Percentiles rank a stretch among this genome's conserved stretches.
Conservation (phyloP, 345 rosid species). For the Nephelium lappaceum region DNA sequence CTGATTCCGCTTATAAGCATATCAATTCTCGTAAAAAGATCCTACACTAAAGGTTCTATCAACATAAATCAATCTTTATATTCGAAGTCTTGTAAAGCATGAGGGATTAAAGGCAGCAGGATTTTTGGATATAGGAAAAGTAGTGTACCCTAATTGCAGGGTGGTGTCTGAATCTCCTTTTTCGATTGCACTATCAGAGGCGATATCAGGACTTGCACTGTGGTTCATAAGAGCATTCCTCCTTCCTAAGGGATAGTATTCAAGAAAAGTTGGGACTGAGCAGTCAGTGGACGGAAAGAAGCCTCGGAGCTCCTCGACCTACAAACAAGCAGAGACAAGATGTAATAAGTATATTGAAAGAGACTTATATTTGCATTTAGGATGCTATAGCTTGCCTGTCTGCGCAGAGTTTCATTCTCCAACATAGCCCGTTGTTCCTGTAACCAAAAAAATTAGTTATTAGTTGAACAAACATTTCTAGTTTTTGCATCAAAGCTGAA, state of each 20-base stretch:
- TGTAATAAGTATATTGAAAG: background rate
- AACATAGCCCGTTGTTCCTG: slow-evolving; percentile 82
- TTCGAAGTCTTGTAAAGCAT: background rate
- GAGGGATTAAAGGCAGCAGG: background rate
- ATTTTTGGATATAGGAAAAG: slow-evolving; percentile 11
- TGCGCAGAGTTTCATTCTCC: slow-evolving; percentile 88
- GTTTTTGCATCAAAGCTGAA: background rate
- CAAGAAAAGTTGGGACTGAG: slow-evolving; percentile 50
- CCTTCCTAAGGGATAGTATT: slow-evolving; percentile 55
- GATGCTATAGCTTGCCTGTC: slow-evolving; percentile 57
- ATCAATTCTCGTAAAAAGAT: background rate
- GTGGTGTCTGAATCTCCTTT: slow-evolving; percentile 84
- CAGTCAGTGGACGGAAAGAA: slow-evolving; percentile 54
- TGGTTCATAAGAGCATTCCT: slow-evolving; percentile 39
- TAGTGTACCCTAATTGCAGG: slow-evolving; percentile 73
- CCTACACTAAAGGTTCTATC: background rate
- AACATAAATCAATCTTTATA: background rate
- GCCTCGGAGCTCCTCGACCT: slow-evolving; percentile 85
- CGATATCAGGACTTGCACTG: slow-evolving; percentile 41
- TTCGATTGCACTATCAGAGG: slow-evolving; percentile 39
- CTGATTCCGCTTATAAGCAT: background rate
- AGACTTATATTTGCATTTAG: slow-evolving; percentile 1
- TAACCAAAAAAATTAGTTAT: slow-evolving; percentile 19
- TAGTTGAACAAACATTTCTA: background rate
- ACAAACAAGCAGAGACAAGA: slow-evolving; percentile 5